phyloP scores from a whole-genome alignment of 2,329 filamentous ascomycete species.

The Epichloe uncinata region DNA sequence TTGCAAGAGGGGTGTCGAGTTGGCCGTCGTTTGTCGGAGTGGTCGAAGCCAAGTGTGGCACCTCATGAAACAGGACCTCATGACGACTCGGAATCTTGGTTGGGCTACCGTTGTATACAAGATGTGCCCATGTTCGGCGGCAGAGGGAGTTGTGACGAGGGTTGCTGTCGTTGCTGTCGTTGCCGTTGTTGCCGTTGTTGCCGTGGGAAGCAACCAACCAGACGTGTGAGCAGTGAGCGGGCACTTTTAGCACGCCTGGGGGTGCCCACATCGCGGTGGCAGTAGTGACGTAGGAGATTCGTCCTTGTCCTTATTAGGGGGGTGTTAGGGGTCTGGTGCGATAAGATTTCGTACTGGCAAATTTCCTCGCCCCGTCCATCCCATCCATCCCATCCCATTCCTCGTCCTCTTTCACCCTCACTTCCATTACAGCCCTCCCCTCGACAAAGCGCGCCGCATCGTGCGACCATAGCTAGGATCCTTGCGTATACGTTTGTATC shows the following conservation, averaged over 20 bases:
- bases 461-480: background rate
- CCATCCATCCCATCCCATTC: background rate
- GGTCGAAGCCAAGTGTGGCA: conserved; percentile 31
- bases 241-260: too few relatives aligned
- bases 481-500: too few relatives aligned
- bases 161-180: too few relatives aligned
- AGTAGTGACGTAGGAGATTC: conserved; percentile 11
- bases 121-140: conserved; percentile 9
- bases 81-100: conserved; percentile 20
- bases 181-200: background rate
- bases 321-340: background rate
- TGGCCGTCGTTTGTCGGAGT: conserved; percentile 16
- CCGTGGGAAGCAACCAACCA: background rate
- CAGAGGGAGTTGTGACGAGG: background rate
- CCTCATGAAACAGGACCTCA: conserved; percentile 31
- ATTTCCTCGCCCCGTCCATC: background rate
- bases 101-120: conserved; percentile 1
- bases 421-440: background rate
- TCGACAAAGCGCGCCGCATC: background rate
- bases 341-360: conserved; percentile 1
- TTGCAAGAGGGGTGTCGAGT: conserved; percentile 9
- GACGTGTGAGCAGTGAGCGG: too few relatives aligned
- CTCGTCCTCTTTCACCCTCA: background rate
- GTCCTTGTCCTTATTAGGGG: background rate
- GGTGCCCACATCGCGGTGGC: background rate